Evolutionary conservation across 2,329 filamentous ascomycete genomes (phyloP), one percentile per base, ranked within the genome.

Genomic region (Teratosphaeria pseudoeucalypti): DNA sequence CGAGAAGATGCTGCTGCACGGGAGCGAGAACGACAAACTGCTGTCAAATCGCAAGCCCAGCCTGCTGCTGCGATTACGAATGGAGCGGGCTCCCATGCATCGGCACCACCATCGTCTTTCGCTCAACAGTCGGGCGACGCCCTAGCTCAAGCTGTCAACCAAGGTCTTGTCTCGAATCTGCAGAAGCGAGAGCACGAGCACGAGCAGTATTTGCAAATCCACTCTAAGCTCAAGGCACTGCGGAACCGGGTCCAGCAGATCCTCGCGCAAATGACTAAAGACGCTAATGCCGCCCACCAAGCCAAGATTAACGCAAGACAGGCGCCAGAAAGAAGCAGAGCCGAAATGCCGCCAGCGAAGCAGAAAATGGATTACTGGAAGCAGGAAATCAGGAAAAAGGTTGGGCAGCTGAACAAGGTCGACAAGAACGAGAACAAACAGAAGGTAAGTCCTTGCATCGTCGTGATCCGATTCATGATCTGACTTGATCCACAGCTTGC

Each of bases 331-430:
- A 23, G 43, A 49, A 49, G 43, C 43, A 19, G 43, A 49, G 43
- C 43, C 43, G 43, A 49, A 49, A 49, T 49, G 43, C 43, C 43
- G 43, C 43, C 43, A 49, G 43, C 43, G 43, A 49, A 49, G 85
- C 65, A 60, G 37, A 29, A 37, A 32, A 90, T 89, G 72, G 78
- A 80, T 57, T 83, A 90, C 58, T 84, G 89, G 78, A 81, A 89
- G 49, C 58, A 89, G 60, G 82, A 85, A 52, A 85, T 94, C 57
- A 82, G 82, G 47, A 88, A 86, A 67, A 85, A 81, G 19, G 81
- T 92, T 58, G 89, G 90, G 6, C 89, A 94, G 70, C 75, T 91
- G 32, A 87, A 85, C 1, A 81, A 81, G 54, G 52, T 54, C 47
- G 86, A 82, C 59, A 85, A 82, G 65, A 82, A 81, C 11, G 80